phyloP scores from a whole-genome alignment of 2,329 filamentous ascomycete species.

The Claviceps maximensis region DNA sequence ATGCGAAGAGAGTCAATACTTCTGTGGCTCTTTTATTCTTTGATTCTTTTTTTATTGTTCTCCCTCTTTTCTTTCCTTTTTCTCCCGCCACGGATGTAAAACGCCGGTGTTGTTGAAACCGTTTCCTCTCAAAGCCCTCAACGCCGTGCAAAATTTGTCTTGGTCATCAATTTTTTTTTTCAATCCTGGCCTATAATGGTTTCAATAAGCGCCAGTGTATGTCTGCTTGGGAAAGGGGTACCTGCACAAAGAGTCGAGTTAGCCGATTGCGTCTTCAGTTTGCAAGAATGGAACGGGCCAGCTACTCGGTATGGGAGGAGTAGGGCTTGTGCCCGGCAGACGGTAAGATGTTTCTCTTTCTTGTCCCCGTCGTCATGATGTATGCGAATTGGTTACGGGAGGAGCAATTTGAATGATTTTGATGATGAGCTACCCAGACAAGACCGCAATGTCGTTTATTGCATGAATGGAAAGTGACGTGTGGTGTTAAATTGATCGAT shows the following conservation, averaged over 20 bases:
- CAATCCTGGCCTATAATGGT: slow-evolving; percentile 9
- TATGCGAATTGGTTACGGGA: neutral
- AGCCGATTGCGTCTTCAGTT: slow-evolving; percentile 4
- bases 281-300: neutral
- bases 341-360: neutral
- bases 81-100: slow-evolving; percentile 19
- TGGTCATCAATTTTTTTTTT: slow-evolving; percentile 3
- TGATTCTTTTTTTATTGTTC: slow-evolving; percentile 4
- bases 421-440: neutral
- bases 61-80: slow-evolving; percentile 4
- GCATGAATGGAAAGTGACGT: neutral
- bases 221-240: slow-evolving; percentile 74
- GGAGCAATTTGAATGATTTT: neutral
- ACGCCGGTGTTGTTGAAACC: slow-evolving; percentile 46
- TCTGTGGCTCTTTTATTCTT: slow-evolving; percentile 9
- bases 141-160: slow-evolving; percentile 26
- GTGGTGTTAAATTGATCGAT: neutral
- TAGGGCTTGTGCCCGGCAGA: neutral
- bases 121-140: slow-evolving; percentile 26
- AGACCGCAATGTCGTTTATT: neutral
- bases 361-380: neutral
- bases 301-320: neutral
- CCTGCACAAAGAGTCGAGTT: slow-evolving; percentile 26
- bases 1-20: slow-evolving; percentile 19
- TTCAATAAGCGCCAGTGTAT: slow-evolving; percentile 41